These are phyloP conservation scores for Pestalotiopsis sp. DNA, from an alignment of 2,329 filamentous ascomycete genomes.

Conservation along the genomic window DNA sequence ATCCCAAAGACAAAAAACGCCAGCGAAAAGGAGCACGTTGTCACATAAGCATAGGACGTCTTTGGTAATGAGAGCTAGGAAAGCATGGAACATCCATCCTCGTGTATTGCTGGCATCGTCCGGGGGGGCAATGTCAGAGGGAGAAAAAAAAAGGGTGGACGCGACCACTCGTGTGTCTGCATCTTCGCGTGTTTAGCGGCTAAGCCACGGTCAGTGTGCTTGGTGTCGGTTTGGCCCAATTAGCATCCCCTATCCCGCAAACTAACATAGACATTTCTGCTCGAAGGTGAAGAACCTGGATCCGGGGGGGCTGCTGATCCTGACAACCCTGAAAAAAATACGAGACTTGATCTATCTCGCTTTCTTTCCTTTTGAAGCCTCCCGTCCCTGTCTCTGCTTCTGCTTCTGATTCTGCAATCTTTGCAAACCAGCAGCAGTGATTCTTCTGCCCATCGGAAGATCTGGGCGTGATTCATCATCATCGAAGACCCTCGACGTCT, in stretches of 20 bases:
- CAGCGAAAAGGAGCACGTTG: background rate
- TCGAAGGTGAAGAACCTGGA: conserved; percentile 3
- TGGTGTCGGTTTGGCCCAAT: conserved; percentile 5
- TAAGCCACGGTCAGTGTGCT: conserved; percentile 8
- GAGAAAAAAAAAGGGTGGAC: conserved; percentile 2
- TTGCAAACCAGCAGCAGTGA: background rate
- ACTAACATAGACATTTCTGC: background rate
- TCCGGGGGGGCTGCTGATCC: conserved; percentile 14
- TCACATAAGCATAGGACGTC: background rate
- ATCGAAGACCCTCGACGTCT: background rate
- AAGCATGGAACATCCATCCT: background rate
- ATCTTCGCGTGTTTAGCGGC: conserved; percentile 5
- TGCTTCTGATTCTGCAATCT: background rate
- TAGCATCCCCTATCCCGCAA: conserved; percentile 13
- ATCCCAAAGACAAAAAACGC: background rate
- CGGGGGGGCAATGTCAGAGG: background rate
- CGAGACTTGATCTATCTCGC: background rate
- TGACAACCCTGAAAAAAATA: conserved; percentile 16
- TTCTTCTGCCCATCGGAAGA: background rate
- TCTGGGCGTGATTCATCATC: conserved; percentile 9
- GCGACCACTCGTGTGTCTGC: background rate
- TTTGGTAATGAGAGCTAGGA: background rate
- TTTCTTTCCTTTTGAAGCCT: conserved; percentile 5
- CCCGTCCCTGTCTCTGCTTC: background rate
- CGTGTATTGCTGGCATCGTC: background rate